Base-by-base conservation (phyloP, 139 green algal species). In the Chlorella sp. region DNA sequence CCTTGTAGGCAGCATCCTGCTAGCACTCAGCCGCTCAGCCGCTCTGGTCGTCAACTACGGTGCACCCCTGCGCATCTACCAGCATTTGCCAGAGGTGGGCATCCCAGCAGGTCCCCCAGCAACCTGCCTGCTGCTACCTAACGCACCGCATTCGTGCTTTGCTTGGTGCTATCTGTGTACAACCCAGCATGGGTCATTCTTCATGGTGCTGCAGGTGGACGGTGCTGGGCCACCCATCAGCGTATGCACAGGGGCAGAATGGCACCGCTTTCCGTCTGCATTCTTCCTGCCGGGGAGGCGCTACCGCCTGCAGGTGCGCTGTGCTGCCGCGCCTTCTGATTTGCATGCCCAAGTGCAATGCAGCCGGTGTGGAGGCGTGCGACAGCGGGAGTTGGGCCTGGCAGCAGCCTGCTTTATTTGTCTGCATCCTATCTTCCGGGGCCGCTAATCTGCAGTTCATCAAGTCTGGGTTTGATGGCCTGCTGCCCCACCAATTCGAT, bases 261-360 rank as follows among this genome's bases (percentile, higher is more conserved):
- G 94, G 94, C 86, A 97, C 74, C 90, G 94, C 78, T 98, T 94
- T 86, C 94, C 95, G 22, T 94, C 92, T 26, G 93, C 93, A 60
- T 97, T 97, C 90, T 94, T 96, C 85, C 88, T 97, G 40, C 94
- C 94, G 19, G 86, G 82, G 26, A 54, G 46, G 34, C 36, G 46
- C 38, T 95, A 97, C 84, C 67, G 88, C 34, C 81, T 96, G 64
- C 51, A 60, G 51, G 51, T 60, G 51, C 11, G 51, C 51, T 60
- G 51, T 60, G 51, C 51, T 24, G 16, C 2, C n/a, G n/a, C n/a
- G n/a, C n/a, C n/a, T n/a, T n/a, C n/a, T n/a, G n/a, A n/a, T n/a
- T n/a, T n/a, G n/a, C n/a, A n/a, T n/a, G n/a, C n/a, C n/a, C n/a
- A n/a, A n/a, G n/a, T n/a, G n/a, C n/a, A n/a, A n/a, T n/a, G n/a